phyloP scores from a whole-genome alignment of 2,329 filamentous ascomycete genomes.

The Aspergillus fijiensis region DNA sequence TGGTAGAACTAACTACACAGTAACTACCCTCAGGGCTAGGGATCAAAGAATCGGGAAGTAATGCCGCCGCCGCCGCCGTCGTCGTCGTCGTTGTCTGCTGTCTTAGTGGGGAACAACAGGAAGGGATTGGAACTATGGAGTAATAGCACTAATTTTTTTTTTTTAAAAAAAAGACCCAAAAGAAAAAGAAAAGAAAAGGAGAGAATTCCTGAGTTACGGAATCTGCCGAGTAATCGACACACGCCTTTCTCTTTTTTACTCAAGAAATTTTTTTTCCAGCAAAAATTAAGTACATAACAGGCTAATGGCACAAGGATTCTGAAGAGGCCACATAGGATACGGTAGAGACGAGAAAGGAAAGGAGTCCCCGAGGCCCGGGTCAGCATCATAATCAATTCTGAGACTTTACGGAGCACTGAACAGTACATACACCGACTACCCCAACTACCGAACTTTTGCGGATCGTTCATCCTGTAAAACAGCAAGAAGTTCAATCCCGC shows the following conservation, averaged over 20 bases:
- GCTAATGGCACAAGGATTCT: not conserved
- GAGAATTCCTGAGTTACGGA: not conserved
- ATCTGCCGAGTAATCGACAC: not conserved
- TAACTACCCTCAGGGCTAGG: no score
- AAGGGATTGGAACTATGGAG: no score
- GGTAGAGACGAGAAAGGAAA: not conserved
- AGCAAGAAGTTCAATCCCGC: not conserved
- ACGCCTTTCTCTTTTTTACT: not conserved
- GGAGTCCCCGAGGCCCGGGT: not conserved
- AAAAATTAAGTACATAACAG: not conserved
- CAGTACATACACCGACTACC: no score
- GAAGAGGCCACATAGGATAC: not conserved
- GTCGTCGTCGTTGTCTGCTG: no score
- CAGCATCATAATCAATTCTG: not conserved
- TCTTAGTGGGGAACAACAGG: no score
- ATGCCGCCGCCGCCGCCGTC: no score
- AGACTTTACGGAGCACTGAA: no score
- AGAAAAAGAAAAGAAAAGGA: not conserved
- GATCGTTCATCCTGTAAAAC: not conserved
- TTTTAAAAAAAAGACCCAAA: not conserved
- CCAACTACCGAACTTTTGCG: not conserved
- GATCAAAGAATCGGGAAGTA: no score
- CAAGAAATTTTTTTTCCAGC: not conserved
- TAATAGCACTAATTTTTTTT: no score
- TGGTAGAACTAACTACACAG: no score